These are phyloP conservation scores for Fonsecaea pugnacius DNA, from an alignment of 2,329 filamentous ascomycete species.

Conservation along the genomic window DNA sequence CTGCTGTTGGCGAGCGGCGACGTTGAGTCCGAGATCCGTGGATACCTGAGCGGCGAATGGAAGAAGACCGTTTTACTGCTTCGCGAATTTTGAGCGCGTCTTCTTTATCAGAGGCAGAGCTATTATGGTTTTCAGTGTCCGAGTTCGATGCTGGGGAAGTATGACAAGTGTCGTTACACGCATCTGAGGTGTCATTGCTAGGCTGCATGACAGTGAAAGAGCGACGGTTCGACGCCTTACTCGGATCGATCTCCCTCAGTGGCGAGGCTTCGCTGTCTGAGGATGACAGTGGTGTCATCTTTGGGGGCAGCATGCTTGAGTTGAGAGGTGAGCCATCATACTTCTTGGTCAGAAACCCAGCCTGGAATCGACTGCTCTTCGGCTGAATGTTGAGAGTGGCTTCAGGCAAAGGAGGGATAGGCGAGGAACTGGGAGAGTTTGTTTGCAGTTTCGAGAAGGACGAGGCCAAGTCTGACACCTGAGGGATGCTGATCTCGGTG, in stretches of 20 bases:
- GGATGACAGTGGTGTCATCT: constrained; percentile 60
- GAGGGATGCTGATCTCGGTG: constrained; percentile 54
- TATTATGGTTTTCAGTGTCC: constrained; percentile 57
- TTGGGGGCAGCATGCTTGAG: constrained; percentile 53
- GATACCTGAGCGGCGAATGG: constrained; percentile 48
- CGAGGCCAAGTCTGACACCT: constrained; percentile 58
- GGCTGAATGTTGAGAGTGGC: constrained; percentile 63
- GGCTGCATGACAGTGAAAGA: constrained; percentile 39
- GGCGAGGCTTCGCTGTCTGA: constrained; percentile 63
- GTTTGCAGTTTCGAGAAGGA: constrained; percentile 42
- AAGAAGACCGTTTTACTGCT: constrained; percentile 61
- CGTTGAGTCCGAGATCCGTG: constrained; percentile 44
- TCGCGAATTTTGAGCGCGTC: constrained; percentile 60
- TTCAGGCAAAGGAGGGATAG: constrained; percentile 60
- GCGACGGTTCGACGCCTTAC: constrained; percentile 55
- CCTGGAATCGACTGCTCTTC: constrained; percentile 79
- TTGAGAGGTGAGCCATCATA: constrained; percentile 62
- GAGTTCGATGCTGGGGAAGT: constrained; percentile 45
- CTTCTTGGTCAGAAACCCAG: constrained; percentile 80
- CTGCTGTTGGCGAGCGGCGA: constrained; percentile 60
- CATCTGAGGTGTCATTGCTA: constrained; percentile 45
- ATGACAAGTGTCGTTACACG: constrained; percentile 41
- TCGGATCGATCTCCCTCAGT: constrained; percentile 58
- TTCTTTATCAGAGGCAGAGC: constrained; percentile 46
- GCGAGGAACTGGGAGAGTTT: constrained; percentile 58